Base-by-base conservation (phyloP, 179 eudicot genomes). In the Nepenthes alata region DNA sequence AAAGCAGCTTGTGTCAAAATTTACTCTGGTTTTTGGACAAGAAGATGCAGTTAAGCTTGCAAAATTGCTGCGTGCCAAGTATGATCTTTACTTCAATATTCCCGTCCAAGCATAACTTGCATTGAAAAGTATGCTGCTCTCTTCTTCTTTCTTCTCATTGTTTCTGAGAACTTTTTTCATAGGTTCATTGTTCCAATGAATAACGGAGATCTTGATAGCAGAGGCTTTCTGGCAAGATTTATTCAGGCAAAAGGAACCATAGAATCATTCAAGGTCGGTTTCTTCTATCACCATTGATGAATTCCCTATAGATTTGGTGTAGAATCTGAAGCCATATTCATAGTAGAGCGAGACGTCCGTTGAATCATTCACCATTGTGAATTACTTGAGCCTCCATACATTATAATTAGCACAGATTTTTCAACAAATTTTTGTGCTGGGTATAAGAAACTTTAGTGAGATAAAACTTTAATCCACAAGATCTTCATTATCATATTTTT, bases 41-140 rank as follows among this genome's bases (percentile, higher is more conserved):
- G 98, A 91, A 72, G 98, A 89, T 49, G 98, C 98, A n/a, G 96
- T 91, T 67, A 83, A 77, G 70, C 96, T 89, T 58, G 91, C 96
- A 37, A 89, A 89, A 71, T 58, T 75, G 55, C 79, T 91, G 62
- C 47, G 67, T 35, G 89, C 98, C 70, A 86, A 75, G 98, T 91
- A 83, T 51, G 3, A 47, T 3, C 38, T 49, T 37, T 34, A n/a
- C 14, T 7, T 71, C 57, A 37, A 16, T 59, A 5, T n/a, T 39
- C 47, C 13, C 35, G 25, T 61, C 9, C 36, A 5, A 16, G 10
- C 2, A n/a, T 41, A 15, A 13, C 15, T 66, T 48, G n/a, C 53
- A 6, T 41, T 7, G 6, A 35, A 41, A 36, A 25, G 25, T 12
- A 13, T 35, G 14, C 37, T 58, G 6, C 47, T 60, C 10, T 35